phyloP scores from a whole-genome alignment of 2,329 filamentous ascomycete species.

The Colletotrichum spaethianum region DNA sequence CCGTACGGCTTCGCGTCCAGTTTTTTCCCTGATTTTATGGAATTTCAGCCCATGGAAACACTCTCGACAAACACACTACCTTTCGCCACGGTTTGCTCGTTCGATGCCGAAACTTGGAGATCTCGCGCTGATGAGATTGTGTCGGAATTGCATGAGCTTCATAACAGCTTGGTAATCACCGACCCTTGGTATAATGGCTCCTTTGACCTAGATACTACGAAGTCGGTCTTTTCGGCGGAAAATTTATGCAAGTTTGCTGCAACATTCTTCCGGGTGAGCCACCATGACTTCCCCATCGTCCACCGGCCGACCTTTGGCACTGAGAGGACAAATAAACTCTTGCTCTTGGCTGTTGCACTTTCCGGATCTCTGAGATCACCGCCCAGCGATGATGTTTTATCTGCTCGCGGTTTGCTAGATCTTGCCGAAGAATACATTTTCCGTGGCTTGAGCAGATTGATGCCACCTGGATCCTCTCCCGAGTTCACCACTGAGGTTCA shows the following conservation, averaged over 20 bases:
- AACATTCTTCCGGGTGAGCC: constrained; percentile 47
- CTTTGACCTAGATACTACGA: constrained; percentile 40
- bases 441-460: constrained; percentile 24
- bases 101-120: neutral
- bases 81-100: neutral
- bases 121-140: constrained; percentile 12
- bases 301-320: constrained; percentile 46
- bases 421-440: constrained; percentile 44
- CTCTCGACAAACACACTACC: neutral
- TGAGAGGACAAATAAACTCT: constrained; percentile 30
- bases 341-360: constrained; percentile 43
- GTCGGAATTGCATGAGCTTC: constrained; percentile 11
- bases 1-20: constrained; percentile 1
- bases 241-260: constrained; percentile 43
- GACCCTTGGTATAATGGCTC: constrained; percentile 39
- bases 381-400: constrained; percentile 42
- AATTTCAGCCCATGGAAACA: neutral
- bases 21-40: constrained; percentile 20
- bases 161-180: constrained; percentile 32
- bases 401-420: constrained; percentile 31
- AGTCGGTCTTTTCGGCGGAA: constrained; percentile 41
- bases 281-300: constrained; percentile 47
- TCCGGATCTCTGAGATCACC: constrained; percentile 41
- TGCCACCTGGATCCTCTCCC: constrained; percentile 18
- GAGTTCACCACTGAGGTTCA: constrained; percentile 24